These are phyloP conservation scores for Skeletonema potamos DNA, from an alignment of 108 stramenopile species.

Conservation along the genomic window DNA sequence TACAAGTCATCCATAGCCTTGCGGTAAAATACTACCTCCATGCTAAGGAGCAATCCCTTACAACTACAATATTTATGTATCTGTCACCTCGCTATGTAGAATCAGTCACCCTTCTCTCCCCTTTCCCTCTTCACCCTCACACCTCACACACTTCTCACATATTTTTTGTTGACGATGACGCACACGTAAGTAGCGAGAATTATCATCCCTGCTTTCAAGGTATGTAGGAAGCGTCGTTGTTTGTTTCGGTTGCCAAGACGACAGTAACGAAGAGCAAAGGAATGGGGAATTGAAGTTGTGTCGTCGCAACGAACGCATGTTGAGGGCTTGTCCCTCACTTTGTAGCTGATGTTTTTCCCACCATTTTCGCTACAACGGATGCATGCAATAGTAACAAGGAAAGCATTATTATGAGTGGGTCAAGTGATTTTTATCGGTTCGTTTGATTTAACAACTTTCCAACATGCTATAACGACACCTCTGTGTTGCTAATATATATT, in stretches of 20 bases:
- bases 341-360: neutral
- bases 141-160: neutral
- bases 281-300: neutral
- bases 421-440: neutral
- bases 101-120: no score
- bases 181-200: neutral
- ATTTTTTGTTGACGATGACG: neutral
- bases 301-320: neutral
- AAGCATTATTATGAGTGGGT: neutral
- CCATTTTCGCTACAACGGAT: constrained; percentile 1
- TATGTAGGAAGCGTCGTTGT: neutral
- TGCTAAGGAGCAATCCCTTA: no score
- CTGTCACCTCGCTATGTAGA: no score
- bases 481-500: neutral
- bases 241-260: neutral
- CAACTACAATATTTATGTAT: no score
- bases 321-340: neutral
- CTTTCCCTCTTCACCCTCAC: neutral
- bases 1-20: no score
- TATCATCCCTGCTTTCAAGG: neutral
- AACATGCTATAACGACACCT: no score
- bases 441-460: neutral
- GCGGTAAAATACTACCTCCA: no score
- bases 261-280: neutral
- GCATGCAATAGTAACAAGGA: neutral